Base-by-base conservation (phyloP, 768 basidiomycete genomes). In the Tylopilus cervinicoccineus region DNA sequence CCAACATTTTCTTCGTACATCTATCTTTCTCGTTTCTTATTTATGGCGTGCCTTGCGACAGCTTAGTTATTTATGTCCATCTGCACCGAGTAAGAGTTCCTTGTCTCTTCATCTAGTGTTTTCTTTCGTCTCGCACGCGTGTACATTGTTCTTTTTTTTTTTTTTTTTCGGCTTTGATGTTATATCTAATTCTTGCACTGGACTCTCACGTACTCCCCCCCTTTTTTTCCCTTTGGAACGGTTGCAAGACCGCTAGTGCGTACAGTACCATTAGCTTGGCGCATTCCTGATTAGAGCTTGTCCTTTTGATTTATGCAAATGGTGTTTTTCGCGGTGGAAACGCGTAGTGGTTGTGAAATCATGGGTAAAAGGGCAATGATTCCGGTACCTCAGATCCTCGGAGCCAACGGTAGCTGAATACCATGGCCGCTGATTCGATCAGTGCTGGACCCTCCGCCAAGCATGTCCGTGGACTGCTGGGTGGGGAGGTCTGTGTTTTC, bases 41-140 rank as follows among this genome's bases (percentile, higher is more conserved):
- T 66, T 66, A 59, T 51, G 58, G 62, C 61, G 64, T 65, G 66
- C 61, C 52, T 61, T 51, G 57, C 12, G 66, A 49, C 57, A 39
- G 32, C 19, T 22, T 12, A 44, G 40, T 37, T 68, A 66, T 68
- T 54, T 68, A 66, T 57, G 64, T 61, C 56, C 56, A 53, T 55
- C 60, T 64, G 46, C 59, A 64, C 63, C 64, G 19, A 34, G 44
- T 56, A 48, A 54, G 38, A 43, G 27, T n/a, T 20, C 19, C 14
- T 34, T 34, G 3, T 11, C 20, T 38, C 20, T n/a, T 27, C 13
- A 37, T 47, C 44, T 50, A 27, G 26, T 33, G 20, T 24, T 16
- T 34, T 26, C 32, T 39, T 44, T 44, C 22, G 20, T n/a, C 31
- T 28, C 26, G 17, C 48, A 33, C 17, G 22, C 46, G 57, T 20